phyloP scores from a whole-genome alignment of 2,329 filamentous ascomycete species.

The Arthrobotrys entomopaga region DNA sequence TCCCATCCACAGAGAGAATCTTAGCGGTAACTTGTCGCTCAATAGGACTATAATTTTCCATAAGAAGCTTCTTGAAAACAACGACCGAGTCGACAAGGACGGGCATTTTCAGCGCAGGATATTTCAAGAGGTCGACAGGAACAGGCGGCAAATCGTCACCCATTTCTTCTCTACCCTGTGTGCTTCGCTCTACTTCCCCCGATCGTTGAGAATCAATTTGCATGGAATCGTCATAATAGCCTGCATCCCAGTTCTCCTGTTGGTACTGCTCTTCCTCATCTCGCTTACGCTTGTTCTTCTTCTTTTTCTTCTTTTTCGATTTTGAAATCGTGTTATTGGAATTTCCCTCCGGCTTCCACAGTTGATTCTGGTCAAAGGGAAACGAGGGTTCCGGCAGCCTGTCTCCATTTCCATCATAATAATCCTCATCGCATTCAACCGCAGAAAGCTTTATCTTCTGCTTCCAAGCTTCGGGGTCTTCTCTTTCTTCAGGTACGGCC shows the following conservation, averaged over 20 bases:
- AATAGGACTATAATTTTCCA: constrained; percentile 55
- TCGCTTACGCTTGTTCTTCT: constrained; percentile 46
- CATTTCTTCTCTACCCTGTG: constrained; percentile 50
- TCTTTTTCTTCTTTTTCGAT: constrained; percentile 55
- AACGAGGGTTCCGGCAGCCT: constrained; percentile 55
- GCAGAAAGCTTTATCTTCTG: constrained; percentile 57
- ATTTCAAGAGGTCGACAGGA: constrained; percentile 55
- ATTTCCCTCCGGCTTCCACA: constrained; percentile 3
- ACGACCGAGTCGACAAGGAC: constrained; percentile 56
- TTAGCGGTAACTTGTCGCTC: constrained; percentile 57
- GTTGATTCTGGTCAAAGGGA: constrained; percentile 57
- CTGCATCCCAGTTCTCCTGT: constrained; percentile 30
- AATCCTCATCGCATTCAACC: constrained; percentile 57
- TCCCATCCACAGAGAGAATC: constrained; percentile 53
- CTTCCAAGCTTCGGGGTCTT: constrained; percentile 55
- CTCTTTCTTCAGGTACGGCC: constrained; percentile 17
- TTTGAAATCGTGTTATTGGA: constrained; percentile 28
- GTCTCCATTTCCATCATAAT: constrained; percentile 35
- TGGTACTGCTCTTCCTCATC: constrained; percentile 4
- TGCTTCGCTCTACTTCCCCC: constrained; percentile 30
- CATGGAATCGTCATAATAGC: constrained; percentile 56
- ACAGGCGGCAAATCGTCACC: constrained; percentile 56
- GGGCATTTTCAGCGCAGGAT: constrained; percentile 53
- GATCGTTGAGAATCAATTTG: constrained; percentile 46
- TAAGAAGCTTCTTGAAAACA: constrained; percentile 56